Base-by-base conservation (phyloP, 352 stramenopile genomes). In the Pythium grandisporangium region DNA sequence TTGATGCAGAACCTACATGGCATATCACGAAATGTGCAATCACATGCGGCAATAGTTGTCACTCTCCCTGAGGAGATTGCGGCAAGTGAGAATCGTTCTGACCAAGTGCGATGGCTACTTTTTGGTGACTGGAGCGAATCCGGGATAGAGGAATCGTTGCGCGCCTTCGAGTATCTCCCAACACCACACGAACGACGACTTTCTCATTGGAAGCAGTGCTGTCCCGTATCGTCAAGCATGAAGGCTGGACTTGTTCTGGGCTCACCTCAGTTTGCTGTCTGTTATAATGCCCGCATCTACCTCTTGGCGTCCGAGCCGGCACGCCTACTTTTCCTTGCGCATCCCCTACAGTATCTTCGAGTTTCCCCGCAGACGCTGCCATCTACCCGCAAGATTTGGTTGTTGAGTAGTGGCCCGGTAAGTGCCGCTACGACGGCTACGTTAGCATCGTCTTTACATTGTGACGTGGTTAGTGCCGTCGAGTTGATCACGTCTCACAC, bases 141-240 rank as follows among this genome's bases (percentile, higher is more conserved):
- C 24, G 22, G 61, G 25, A 36, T 56, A 14, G 35, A 33, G 4
- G 40, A 53, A 44, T 10, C 45, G 41, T 53, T 29, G 7, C 34
- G 27, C 32, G 36, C 29, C 23, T 81, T 34, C 54, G 23, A 38
- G 4, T 3, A 30, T 27, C 44, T 43, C 1, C 51, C 53, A n/a
- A 11, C 33, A 6, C 38, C 16, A 27, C 23, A 10, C 17, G 32
- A 35, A 40, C 52, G 62, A 1, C 20, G 25, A 20, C 42, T 88
- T 2, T 81, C 71, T 1, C 69, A 55, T 1, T 89, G 75, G 75
- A 59, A 55, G 7, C 61, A 84, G 30, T 89, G 79, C 50, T 89
- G 75, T 34, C 49, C 70, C 8, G 75, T 86, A 12, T 79, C 66
- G 2, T 57, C 32, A 26, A 45, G 36, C 10, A 8, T 14, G 14